Evolutionary conservation across 108 stramenopile genomes (phyloP), one percentile per base, ranked within the genome.

Genomic region (Aurantiochytrium sp.): DNA sequence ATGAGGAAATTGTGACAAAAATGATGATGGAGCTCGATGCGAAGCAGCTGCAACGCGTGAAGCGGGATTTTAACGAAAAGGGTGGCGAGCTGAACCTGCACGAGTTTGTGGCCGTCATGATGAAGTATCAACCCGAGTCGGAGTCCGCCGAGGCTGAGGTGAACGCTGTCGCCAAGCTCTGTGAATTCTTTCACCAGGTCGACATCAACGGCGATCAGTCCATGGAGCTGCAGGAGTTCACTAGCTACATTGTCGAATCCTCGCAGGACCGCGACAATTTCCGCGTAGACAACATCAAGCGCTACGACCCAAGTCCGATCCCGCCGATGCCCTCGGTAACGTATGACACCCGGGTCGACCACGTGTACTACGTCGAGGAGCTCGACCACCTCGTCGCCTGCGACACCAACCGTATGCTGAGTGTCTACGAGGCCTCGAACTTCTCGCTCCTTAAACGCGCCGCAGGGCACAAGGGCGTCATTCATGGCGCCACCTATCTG

Each of bases 191-290:
- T 73, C 37, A 53, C 8, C 87, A 90, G 55, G 87, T 90, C 10
- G 89, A 90, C 54, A 86, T 90, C 39, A 90, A 90, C 36, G 89
- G 89, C 24, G 89, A 90, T 54, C 86, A 86, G 37, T 55, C 55
- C 37, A 85, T 90, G 87, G 89, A 90, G 81, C 85, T 86, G 89
- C 68, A 88, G 52, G 87, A 90, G 85, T 90, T 90, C 37, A 90
- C 87, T 15, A 32, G 88, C 4, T 90, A 87, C 30, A 90, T 88
- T 34, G 89, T 90, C 4, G 89, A 90, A 42, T 81, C 73, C 19
- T 81, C 73, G 6, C 73, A 81, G 45, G 73, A 81, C 73, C 39
- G 73, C 3, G 73, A 81, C 39, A 81, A 81, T 24, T 81, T 81
- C 24, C 39, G 73, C 19, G 73, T 81, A 12, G 73, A 81, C 73